Evolutionary conservation across 371 early-diverging fungal species (phyloP).

Genomic region (Mortierella sp.): DNA sequence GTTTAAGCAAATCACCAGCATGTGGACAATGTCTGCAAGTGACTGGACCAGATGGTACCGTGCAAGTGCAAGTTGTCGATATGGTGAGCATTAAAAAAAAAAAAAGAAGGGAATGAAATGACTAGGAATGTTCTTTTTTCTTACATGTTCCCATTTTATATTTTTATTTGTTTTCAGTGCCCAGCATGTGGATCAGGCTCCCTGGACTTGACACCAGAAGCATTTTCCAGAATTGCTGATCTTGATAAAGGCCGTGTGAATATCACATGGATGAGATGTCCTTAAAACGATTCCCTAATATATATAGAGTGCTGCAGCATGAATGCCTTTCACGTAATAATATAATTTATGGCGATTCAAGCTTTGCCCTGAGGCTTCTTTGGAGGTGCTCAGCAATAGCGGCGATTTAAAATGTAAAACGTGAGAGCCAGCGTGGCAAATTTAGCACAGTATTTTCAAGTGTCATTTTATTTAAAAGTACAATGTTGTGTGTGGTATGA

Average conservation of each 20-base stretch:
- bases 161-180: constrained; percentile 53
- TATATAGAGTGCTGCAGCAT: background rate
- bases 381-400: too few species aligned
- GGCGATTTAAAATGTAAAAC: too few species aligned
- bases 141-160: background rate
- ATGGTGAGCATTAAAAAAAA: constrained; percentile 42
- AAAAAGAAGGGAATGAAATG: background rate
- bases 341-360: too few species aligned
- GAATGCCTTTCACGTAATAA: too few species aligned
- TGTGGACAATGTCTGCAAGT: constrained; percentile 66
- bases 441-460: background rate
- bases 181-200: constrained; percentile 68
- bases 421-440: background rate
- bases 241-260: constrained; percentile 62
- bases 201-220: constrained; percentile 70
- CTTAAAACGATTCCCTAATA: constrained; percentile 1
- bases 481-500: background rate
- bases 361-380: too few species aligned
- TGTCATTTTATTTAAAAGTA: background rate
- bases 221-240: constrained; percentile 67
- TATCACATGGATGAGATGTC: constrained; percentile 60
- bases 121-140: background rate
- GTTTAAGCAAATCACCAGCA: constrained; percentile 60
- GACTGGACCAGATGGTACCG: constrained; percentile 62
- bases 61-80: constrained; percentile 68